Evolutionary conservation across 306 rosid genomes (phyloP).

Genomic region (Dalbergia oliveri): DNA sequence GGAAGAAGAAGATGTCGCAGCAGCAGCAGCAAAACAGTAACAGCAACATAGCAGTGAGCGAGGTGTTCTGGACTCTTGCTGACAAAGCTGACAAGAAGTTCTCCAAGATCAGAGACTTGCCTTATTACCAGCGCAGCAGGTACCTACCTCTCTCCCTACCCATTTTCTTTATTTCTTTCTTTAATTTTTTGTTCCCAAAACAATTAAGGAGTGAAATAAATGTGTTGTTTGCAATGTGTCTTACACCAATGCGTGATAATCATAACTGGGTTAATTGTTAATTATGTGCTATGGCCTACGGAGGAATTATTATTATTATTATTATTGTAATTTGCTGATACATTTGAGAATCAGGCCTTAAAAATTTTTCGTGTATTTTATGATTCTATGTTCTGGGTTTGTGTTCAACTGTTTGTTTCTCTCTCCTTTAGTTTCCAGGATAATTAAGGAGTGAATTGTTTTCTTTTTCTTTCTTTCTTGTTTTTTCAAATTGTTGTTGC

Average conservation of each 20-base stretch:
- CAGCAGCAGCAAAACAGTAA: slow-evolving; percentile 33
- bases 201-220: background rate
- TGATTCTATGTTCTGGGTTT: background rate
- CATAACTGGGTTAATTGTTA: background rate
- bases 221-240: background rate
- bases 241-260: background rate
- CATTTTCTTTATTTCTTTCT: background rate
- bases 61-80: slow-evolving; percentile 75
- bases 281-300: background rate
- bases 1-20: slow-evolving; percentile 43
- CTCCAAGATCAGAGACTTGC: slow-evolving; percentile 81
- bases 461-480: too few relatives aligned
- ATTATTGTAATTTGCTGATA: background rate
- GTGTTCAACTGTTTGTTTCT: background rate
- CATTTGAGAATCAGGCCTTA: background rate
- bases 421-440: background rate
- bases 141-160: background rate
- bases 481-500: too few relatives aligned
- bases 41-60: slow-evolving; percentile 68
- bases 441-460: background rate
- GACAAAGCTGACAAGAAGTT: slow-evolving; percentile 86
- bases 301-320: background rate
- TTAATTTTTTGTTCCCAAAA: background rate
- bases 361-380: background rate
- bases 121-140: slow-evolving; percentile 85